These are phyloP conservation scores for Massariosphaeria phaeospora DNA, from an alignment of 495 filamentous ascomycete species.

Conservation along the genomic window DNA sequence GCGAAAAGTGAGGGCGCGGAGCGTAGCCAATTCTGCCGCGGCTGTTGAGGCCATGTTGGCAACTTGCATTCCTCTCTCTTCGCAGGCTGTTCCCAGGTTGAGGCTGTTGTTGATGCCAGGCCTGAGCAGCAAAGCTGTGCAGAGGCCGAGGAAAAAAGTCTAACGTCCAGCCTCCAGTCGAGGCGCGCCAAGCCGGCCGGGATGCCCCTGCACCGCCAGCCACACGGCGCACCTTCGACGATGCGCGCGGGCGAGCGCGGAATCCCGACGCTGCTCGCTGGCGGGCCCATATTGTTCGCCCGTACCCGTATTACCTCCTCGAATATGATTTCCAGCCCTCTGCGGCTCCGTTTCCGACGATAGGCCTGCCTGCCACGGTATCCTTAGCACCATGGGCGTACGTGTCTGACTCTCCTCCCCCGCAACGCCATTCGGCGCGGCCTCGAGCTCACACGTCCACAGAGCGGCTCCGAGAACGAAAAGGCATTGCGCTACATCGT, in stretches of 20 bases:
- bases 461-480: slow-evolving; percentile 39
- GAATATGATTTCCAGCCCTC: slow-evolving; percentile 17
- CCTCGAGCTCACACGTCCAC: slow-evolving; percentile 11
- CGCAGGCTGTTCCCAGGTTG: too few relatives aligned
- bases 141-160: too few relatives aligned
- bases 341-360: slow-evolving; percentile 7
- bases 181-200: slow-evolving; percentile 2
- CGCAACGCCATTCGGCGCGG: slow-evolving; percentile 28
- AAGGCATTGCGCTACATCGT: slow-evolving; percentile 78
- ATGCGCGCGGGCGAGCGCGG: not conserved
- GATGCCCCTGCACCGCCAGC: not conserved
- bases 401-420: slow-evolving; percentile 1
- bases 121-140: too few relatives aligned
- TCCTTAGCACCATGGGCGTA: slow-evolving; percentile 28
- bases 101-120: too few relatives aligned
- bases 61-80: not conserved
- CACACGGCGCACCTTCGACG: not conserved
- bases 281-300: not conserved
- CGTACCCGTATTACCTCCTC: slow-evolving; percentile 2
- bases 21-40: slow-evolving; percentile 18
- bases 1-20: slow-evolving; percentile 37
- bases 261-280: not conserved
- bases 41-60: slow-evolving; percentile 7
- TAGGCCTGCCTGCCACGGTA: too few relatives aligned
- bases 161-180: slow-evolving; percentile 1